phyloP scores from a whole-genome alignment of 164 flowering plant species.

The Brasenia schreberi region DNA sequence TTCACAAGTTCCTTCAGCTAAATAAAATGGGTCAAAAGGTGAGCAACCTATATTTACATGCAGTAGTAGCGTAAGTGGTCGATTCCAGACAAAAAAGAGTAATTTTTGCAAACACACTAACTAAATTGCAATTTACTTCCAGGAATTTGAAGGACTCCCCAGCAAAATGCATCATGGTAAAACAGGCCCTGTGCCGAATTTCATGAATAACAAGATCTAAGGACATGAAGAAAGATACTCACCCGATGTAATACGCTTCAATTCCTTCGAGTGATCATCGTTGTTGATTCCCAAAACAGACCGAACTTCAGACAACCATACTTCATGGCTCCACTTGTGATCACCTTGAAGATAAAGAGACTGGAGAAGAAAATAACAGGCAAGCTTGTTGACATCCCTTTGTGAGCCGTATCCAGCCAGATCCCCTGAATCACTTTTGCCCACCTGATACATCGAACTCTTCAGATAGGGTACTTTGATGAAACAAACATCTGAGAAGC shows the following conservation, averaged over 20 bases:
- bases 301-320: background rate
- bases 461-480: background rate
- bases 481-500: background rate
- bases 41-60: too few species aligned
- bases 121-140: too few species aligned
- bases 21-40: too few species aligned
- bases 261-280: conserved; percentile 1
- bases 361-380: background rate
- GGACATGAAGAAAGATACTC: background rate
- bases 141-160: too few species aligned
- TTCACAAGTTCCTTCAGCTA: too few species aligned
- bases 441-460: background rate
- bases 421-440: background rate
- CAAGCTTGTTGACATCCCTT: background rate
- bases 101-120: too few species aligned
- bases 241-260: background rate
- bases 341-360: conserved; percentile 1
- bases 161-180: too few species aligned
- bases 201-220: too few species aligned
- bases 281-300: background rate
- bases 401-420: background rate
- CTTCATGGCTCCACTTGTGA: background rate
- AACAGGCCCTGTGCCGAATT: too few species aligned
- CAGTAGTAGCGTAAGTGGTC: too few species aligned
- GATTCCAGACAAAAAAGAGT: too few species aligned